Base-by-base conservation (phyloP, 1,284 basidiomycete species). In the Coniferiporia sulphurascens region DNA sequence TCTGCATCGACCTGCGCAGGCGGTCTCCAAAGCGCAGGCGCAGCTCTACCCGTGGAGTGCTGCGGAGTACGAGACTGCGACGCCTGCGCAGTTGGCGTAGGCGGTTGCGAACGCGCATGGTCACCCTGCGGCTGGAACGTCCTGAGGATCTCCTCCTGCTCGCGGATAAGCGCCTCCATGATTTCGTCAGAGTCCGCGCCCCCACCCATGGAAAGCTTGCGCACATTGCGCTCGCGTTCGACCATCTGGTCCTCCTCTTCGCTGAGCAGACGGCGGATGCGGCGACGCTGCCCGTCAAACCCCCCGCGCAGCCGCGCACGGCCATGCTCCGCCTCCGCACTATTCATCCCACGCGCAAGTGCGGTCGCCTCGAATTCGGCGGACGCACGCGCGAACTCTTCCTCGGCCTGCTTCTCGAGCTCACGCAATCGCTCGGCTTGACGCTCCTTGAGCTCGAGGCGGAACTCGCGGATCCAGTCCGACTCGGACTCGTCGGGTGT, bases 121-220 rank as follows among this genome's bases (percentile, higher is more conserved):
- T 12, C 4, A 21, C 38, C 45, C 15, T 32, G 32, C 32, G 45
- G 34, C 19, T 50, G 43, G 36, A 34, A 54, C 34, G 21, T 48
- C n/a, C 19, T 44, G 1, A 58, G n/a, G 13, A 59, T 35, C 15
- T 48, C 58, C 52, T 59, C 52, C 45, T 59, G 58, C 46, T 59
- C 58, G 19, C 48, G 52, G 3, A 55, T 59, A 32, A 59, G 48
- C 43, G 44, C 45, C 7, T 21, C 45, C 17, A 51, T 34, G 27
- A 36, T 32, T 34, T 50, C 52, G 6, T 27, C 27, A 32, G 32
- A n/a, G 32, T 55, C 53, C 22, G 21, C 32, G 13, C 34, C 43
- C 10, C 34, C 58, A 27, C 58, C 58, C 52, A 54, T 36, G 15
- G 52, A 55, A 27, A 54, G 48, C 34, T 55, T 59, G 13, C 58